Evolutionary conservation across 2,329 filamentous ascomycete species (phyloP).

Genomic region (Calonectria pseudoturangicola): DNA sequence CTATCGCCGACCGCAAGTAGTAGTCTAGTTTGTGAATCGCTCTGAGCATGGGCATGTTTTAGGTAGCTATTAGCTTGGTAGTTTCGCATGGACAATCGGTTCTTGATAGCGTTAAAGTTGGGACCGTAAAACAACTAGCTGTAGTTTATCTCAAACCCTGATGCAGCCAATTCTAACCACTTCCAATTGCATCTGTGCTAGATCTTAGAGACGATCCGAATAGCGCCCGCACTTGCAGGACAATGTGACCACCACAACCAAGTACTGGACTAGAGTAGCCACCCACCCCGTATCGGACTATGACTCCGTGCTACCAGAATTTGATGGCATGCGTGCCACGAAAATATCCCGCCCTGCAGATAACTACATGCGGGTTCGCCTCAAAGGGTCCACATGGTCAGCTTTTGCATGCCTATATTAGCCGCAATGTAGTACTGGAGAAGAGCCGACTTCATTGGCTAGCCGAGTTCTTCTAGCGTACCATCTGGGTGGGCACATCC

Average conservation of each 20-base stretch:
- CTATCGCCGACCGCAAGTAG: background rate
- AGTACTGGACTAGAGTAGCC: background rate
- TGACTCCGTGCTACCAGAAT: background rate
- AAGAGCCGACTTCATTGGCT: background rate
- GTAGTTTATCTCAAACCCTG: background rate
- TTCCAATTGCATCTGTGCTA: background rate
- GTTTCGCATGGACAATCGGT: background rate
- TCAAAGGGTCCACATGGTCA: conserved; percentile 2
- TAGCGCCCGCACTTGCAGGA: background rate
- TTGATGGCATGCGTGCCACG: background rate
- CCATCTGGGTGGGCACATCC: background rate
- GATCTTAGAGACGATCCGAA: background rate
- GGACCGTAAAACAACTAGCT: background rate
- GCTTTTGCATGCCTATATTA: background rate
- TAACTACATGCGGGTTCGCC: background rate
- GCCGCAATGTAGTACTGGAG: background rate
- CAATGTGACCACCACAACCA: background rate
- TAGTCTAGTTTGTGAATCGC: background rate
- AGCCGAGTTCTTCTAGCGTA: background rate
- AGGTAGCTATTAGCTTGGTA: background rate
- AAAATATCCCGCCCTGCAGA: background rate
- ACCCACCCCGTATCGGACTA: background rate
- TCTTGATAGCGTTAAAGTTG: background rate
- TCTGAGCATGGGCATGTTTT: background rate
- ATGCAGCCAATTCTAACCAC: background rate